A percentile compares a stretch with the other conserved stretches of the same genome.
Conservation (phyloP, 257 asterid species). For the Solanum megistacrolobum region DNA sequence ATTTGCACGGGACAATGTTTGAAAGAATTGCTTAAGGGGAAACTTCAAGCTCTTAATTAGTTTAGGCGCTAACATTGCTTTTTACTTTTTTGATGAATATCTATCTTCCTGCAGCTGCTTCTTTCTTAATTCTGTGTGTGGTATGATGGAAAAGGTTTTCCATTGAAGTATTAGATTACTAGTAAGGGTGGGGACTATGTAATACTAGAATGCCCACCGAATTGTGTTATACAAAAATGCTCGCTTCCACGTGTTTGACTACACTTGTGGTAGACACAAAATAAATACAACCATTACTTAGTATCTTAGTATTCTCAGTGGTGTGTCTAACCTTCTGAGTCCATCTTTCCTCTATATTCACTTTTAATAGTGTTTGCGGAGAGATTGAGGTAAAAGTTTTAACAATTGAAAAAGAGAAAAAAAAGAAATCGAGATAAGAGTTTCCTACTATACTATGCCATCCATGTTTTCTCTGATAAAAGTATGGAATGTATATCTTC, state of each 20-base stretch:
- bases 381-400: background rate
- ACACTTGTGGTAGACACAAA: background rate
- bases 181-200: background rate
- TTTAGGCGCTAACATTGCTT: background rate
- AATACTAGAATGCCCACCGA: background rate
- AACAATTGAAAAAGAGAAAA: background rate
- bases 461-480: background rate
- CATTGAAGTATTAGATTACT: background rate
- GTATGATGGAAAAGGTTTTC: background rate
- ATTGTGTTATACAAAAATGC: background rate
- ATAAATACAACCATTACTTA: background rate
- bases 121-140: background rate
- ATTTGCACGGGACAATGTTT: background rate
- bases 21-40: background rate
- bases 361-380: background rate
- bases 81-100: background rate
- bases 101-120: background rate
- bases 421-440: background rate
- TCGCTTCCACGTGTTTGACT: background rate
- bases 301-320: background rate
- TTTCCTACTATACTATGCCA: background rate
- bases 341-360: constrained; percentile 1
- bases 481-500: background rate
- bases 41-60: background rate
- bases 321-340: background rate